These are phyloP conservation scores for Eimeria acervulina DNA, from an alignment of 169 alveolate species.

Conservation along the genomic window DNA sequence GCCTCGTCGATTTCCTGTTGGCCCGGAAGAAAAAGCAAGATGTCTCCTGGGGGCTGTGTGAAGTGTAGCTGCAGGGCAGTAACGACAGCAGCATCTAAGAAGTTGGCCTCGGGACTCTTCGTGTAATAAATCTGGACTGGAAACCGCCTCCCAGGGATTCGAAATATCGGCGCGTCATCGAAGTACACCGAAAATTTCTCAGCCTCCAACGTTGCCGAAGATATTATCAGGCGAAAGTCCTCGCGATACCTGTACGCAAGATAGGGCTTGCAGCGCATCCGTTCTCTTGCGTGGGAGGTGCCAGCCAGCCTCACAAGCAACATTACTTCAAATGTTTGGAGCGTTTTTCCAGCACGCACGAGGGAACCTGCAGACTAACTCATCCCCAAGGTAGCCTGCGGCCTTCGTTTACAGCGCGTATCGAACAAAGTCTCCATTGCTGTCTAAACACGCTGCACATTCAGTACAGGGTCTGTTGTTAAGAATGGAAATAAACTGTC, in stretches of 20 bases:
- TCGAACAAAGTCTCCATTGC: background rate
- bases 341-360: background rate
- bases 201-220: constrained; percentile 99
- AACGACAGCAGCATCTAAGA: constrained; percentile 98
- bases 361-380: background rate
- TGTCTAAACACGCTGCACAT: background rate
- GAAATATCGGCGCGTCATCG: constrained; percentile 90
- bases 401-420: background rate
- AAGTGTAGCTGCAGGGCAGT: constrained; percentile 99
- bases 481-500: background rate
- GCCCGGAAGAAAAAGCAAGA: constrained; percentile 99
- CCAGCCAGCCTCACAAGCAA: background rate
- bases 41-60: constrained; percentile 99
- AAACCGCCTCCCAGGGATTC: constrained; percentile 90
- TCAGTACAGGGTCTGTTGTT: background rate
- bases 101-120: constrained; percentile 99
- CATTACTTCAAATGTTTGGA: background rate
- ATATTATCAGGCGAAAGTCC: constrained; percentile 94
- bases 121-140: constrained; percentile 99
- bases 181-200: constrained; percentile 98
- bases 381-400: background rate
- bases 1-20: constrained; percentile 94
- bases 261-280: background rate
- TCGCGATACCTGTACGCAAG: constrained; percentile 88
- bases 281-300: background rate